Evolutionary conservation across 192 early-diverging fungal genomes (phyloP), one percentile per base, ranked within the genome.

Genomic region (Piromyces sp.): DNA sequence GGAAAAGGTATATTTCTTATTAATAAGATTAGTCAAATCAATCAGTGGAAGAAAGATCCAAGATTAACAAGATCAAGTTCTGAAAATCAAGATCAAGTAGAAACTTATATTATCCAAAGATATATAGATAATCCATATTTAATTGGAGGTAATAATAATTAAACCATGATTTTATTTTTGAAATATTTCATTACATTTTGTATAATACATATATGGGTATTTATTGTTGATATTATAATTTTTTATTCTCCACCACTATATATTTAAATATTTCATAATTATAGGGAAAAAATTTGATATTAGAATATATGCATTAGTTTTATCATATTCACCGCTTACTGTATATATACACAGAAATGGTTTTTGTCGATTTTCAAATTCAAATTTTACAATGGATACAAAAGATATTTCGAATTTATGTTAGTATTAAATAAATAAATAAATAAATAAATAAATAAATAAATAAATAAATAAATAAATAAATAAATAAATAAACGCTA

Each of bases 1-100:
- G 91, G 91, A 16, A 91, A 91, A 81, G 91, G 91, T n/a, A 92
- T 92, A 68, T 92, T 92, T 79, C 82, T 92, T 29, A 90, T 92
- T 87, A 91, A 92, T 84, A 88, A 87, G 83, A 87, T 92, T 78
- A 84, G 82, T n/a, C 89, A 91, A 86, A 88, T 92, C 79, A 85
- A 79, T 79, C 83, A 87, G 30, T 92, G 90, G 90, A 86, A 85
- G 36, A 91, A 87, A 82, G 89, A 91, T 82, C 87, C 88, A 30
- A 82, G 84, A 33, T 79, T 84, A 17, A 81, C 79, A 79, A 82
- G 37, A 16, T 33, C 51, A 68, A 28, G 42, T 68, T 79, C 79
- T 33, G 40, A 58, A 36, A 31, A 30, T 82, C 33, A 29, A 12
- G 83, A 86, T 80, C 86, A 89, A 15, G 80, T 89, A 16, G 91